These are phyloP conservation scores for Neonothopanus nambi DNA, from an alignment of 1,284 basidiomycete species.

Conservation along the genomic window DNA sequence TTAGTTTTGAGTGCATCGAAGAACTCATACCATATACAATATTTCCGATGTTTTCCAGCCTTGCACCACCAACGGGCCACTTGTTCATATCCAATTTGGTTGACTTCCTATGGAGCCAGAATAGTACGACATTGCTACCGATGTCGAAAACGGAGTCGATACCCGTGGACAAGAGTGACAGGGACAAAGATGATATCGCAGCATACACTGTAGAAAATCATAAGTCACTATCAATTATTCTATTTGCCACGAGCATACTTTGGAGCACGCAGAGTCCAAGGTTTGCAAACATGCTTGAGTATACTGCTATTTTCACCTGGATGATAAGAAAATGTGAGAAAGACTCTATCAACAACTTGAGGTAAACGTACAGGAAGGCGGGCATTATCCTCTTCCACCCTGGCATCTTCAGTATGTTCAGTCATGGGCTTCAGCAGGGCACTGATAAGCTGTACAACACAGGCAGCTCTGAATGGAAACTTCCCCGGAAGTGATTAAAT, in stretches of 20 bases:
- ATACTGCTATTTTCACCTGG: conserved; percentile 87
- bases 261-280: conserved; percentile 69
- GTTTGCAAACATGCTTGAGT: conserved; percentile 82
- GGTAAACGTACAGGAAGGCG: conserved; percentile 58
- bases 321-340: conserved; percentile 13
- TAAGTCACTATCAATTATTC: conserved; percentile 1
- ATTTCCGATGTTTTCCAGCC: conserved; percentile 90
- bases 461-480: neutral
- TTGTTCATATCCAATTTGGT: conserved; percentile 75
- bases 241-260: conserved; percentile 41
- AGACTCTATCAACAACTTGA: neutral
- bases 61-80: conserved; percentile 89
- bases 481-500: neutral
- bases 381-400: conserved; percentile 59
- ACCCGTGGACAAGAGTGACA: conserved; percentile 88
- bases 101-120: conserved; percentile 80
- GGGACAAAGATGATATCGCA: conserved; percentile 81
- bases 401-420: conserved; percentile 77
- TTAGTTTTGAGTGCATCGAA: neutral
- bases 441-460: conserved; percentile 63
- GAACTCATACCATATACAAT: conserved; percentile 74
- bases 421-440: conserved; percentile 89
- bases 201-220: conserved; percentile 64
- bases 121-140: conserved; percentile 86
- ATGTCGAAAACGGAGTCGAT: conserved; percentile 92